These are phyloP conservation scores for Letharia lupina DNA, from an alignment of 495 filamentous ascomycete genomes.

Conservation along the genomic window DNA sequence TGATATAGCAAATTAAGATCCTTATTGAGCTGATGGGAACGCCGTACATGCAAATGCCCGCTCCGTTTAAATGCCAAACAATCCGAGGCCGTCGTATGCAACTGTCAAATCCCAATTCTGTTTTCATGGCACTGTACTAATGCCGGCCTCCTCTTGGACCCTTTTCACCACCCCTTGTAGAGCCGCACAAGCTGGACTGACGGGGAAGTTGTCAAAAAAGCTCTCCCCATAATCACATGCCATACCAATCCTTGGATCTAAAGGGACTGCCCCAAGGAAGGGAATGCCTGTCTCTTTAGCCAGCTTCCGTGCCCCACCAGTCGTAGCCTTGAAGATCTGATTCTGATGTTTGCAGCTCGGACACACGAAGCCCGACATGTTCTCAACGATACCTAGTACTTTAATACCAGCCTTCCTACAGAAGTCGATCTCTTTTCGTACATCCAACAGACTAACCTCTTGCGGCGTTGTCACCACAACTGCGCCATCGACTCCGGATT, in stretches of 20 bases:
- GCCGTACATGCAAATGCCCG: constrained; percentile 11
- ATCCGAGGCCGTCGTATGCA: background rate
- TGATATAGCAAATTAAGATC: background rate
- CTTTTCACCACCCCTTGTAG: constrained; percentile 66
- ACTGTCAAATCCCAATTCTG: background rate
- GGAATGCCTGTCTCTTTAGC: constrained; percentile 79
- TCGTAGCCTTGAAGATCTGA: constrained; percentile 86
- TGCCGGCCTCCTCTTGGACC: constrained; percentile 43
- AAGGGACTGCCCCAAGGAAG: constrained; percentile 82
- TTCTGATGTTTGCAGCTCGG: constrained; percentile 72
- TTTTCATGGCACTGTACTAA: background rate
- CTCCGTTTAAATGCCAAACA: constrained; percentile 15
- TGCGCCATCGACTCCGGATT: constrained; percentile 84
- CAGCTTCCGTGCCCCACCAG: constrained; percentile 71
- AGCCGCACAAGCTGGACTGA: constrained; percentile 77
- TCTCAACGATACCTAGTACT: constrained; percentile 86
- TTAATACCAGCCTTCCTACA: constrained; percentile 88
- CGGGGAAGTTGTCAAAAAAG: constrained; percentile 87
- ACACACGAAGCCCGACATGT: constrained; percentile 96
- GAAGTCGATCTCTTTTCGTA: constrained; percentile 94
- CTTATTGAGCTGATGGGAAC: background rate
- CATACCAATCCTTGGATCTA: constrained; percentile 93
- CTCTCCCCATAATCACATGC: constrained; percentile 95
- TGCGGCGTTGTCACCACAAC: constrained; percentile 92
- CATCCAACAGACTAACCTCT: constrained; percentile 85